phyloP scores from a whole-genome alignment of 305 asterid genomes.

The Fraxinus platypoda region DNA sequence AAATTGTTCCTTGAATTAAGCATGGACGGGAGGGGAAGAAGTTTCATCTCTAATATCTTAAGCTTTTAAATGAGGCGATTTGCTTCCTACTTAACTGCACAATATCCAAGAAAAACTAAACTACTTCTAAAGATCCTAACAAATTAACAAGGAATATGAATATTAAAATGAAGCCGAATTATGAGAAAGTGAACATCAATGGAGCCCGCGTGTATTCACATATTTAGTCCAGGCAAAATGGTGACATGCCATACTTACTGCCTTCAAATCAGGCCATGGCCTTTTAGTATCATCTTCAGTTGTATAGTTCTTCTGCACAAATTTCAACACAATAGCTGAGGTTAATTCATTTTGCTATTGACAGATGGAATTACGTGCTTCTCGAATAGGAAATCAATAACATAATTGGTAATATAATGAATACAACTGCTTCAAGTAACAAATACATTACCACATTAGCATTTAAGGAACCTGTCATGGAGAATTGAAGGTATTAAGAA shows the following conservation, averaged over 20 bases:
- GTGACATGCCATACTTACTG: conserved; percentile 53
- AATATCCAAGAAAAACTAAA: neutral
- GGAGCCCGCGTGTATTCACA: neutral
- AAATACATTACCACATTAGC: neutral
- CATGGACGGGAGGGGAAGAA: too few relatives aligned
- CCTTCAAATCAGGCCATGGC: conserved; percentile 83
- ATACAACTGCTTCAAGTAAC: neutral
- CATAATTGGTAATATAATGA: neutral
- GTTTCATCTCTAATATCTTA: too few relatives aligned
- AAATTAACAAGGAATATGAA: neutral
- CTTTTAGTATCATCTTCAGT: conserved; percentile 34
- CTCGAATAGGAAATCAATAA: neutral
- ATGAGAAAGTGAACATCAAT: neutral
- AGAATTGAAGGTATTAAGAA: neutral
- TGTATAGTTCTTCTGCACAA: conserved; percentile 35
- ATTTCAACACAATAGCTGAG: conserved; percentile 17
- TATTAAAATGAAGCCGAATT: neutral
- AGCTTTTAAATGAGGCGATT: too few relatives aligned
- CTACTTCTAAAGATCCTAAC: neutral
- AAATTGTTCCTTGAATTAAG: too few relatives aligned
- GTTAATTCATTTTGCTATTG: neutral
- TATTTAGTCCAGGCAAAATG: neutral
- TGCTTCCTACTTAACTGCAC: neutral
- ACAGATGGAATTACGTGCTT: neutral
- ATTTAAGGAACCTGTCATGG: neutral